Conservation (phyloP, 2,329 filamentous ascomycete genomes). For the Cadophora sp. region DNA sequence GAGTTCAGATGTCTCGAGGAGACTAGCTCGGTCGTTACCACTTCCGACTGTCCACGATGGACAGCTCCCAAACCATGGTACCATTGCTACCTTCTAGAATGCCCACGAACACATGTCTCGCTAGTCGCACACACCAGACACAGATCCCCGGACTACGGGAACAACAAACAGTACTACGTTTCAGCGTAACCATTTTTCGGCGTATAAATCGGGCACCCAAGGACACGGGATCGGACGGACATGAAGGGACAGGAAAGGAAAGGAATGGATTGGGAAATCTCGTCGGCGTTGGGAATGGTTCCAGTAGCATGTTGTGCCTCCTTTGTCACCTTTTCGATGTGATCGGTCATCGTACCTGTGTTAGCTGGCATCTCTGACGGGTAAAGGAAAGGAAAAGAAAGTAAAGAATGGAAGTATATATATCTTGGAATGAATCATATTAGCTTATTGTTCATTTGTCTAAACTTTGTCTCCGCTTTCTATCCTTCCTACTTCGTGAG, state of each 20-base stretch:
- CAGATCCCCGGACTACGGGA: not conserved
- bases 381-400: not conserved
- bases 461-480: not conserved
- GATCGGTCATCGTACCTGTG: not conserved
- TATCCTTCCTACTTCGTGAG: not conserved
- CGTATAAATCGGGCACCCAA: conserved; percentile 3
- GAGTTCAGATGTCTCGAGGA: not conserved
- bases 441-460: not conserved
- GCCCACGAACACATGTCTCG: not conserved
- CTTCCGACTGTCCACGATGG: not conserved
- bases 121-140: conserved; percentile 3
- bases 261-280: no score
- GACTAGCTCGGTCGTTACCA: not conserved
- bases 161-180: conserved; percentile 4
- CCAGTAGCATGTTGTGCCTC: not conserved
- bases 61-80: conserved; percentile 4
- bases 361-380: conserved; percentile 7
- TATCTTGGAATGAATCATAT: conserved; percentile 8
- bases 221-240: not conserved
- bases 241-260: conserved; percentile 3
- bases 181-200: conserved; percentile 9
- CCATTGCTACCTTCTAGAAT: not conserved
- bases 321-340: not conserved
- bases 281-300: not conserved
- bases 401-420: not conserved